Conservation (phyloP, 1,139 yeast genomes). For the Yamadazyma trypodendri region DNA sequence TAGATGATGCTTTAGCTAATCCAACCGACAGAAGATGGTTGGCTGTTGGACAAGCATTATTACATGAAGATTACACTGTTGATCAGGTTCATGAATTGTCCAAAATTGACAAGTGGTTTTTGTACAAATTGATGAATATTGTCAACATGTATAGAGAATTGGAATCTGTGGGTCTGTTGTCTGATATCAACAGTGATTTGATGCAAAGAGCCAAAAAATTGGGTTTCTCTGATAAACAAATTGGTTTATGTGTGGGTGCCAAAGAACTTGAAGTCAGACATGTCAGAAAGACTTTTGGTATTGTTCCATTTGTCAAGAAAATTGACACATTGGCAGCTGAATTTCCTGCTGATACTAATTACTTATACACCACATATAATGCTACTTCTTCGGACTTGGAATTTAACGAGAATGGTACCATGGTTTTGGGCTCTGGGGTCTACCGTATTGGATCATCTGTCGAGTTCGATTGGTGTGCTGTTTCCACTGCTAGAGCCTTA, state of each 20-base stretch:
- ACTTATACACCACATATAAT: constrained; percentile 92
- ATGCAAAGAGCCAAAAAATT: constrained; percentile 83
- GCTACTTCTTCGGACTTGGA: constrained; percentile 83
- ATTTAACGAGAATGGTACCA: constrained; percentile 86
- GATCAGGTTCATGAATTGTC: constrained; percentile 88
- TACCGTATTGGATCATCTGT: constrained; percentile 98
- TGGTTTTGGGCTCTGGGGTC: constrained; percentile 97
- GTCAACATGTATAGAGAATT: constrained; percentile 84
- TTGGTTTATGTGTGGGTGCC: constrained; percentile 69
- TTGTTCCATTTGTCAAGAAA: constrained; percentile 91
- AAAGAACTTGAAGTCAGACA: constrained; percentile 79
- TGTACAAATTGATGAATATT: constrained; percentile 86
- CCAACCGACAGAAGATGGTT: constrained; percentile 98
- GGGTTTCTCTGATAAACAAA: constrained; percentile 94
- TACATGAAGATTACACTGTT: constrained; percentile 86
- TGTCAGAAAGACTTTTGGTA: constrained; percentile 72
- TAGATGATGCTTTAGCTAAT: constrained; percentile 76
- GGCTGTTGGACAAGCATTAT: constrained; percentile 95
- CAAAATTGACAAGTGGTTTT: constrained; percentile 95
- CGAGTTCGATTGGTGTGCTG: constrained; percentile 99
- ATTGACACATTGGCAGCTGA: constrained; percentile 98
- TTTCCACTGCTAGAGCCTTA: constrained; percentile 90
- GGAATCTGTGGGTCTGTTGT: constrained; percentile 59
- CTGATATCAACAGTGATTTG: constrained; percentile 62
- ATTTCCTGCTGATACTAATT: constrained; percentile 96